Base-by-base conservation (phyloP, 2,329 filamentous ascomycete species). In the Xylaria arbuscula region DNA sequence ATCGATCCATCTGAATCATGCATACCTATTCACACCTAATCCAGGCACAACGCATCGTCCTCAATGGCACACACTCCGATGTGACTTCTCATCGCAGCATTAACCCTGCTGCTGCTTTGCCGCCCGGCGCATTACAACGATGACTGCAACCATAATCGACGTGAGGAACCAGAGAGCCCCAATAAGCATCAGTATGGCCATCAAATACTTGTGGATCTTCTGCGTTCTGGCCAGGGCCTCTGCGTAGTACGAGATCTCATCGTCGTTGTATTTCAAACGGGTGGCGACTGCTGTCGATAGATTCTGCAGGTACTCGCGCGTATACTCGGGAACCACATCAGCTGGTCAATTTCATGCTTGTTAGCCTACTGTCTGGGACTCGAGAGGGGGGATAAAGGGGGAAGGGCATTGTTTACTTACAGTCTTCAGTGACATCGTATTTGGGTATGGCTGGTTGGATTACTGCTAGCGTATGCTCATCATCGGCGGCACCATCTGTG, bases 221-320 rank as follows among this genome's bases (percentile, higher is more conserved):
- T 40, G 50, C 5, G 36, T 51, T 50, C 48, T 51, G 10, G 34
- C 17, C n/a, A 67, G 34, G 11, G 24, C 10, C 3, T 24, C n/a
- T 7, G 50, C 15, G 45, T 57, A 57, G 28, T 47, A 13, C 13
- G 42, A 11, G n/a, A 40, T 13, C 13, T 51, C n/a, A 3, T 64
- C 38, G 5, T 67, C 64, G 47, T 67, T 19, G 17, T 1, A 28
- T 2, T 15, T 48, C 17, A 70, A 13, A 17, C 62, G 69, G 4
- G 19, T 8, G 28, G 64, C n/a, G 45, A 70, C 8, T 17, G 22
- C 42, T 2, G 2, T 34, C n/a, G 67, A 56, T 10, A 71, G 54
- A 19, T 34, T 38, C 8, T 47, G 42, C 3, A 71, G 63, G 56
- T 71, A 57, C 22, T 64, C 53, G 38, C 69, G 66, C 40, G 69